Percentiles rank a stretch among this genome's conserved stretches.
phyloP scores from a whole-genome alignment of 2,329 filamentous ascomycete species.

The Aureobasidium sp. region DNA sequence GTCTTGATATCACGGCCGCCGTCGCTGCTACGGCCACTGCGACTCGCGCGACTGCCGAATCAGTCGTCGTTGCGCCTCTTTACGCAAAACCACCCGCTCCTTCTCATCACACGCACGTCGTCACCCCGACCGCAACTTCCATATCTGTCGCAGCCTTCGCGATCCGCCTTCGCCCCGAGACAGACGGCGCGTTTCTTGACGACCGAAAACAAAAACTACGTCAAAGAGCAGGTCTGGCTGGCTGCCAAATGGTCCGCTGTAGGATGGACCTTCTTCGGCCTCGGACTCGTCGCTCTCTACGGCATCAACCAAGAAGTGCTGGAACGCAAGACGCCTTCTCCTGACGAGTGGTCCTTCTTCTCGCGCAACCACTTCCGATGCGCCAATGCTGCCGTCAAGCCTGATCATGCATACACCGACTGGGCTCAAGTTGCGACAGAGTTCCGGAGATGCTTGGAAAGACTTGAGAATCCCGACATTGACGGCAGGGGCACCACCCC shows the following conservation, averaged over 20 bases:
- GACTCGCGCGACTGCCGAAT: slow-evolving; percentile 14
- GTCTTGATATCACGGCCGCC: slow-evolving; percentile 12
- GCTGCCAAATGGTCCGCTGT: slow-evolving; percentile 59
- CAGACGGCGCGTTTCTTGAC: slow-evolving; percentile 63
- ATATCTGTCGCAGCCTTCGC: slow-evolving; percentile 52
- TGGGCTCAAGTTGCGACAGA: slow-evolving; percentile 60
- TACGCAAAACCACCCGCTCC: slow-evolving; percentile 47
- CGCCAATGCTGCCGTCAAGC: slow-evolving; percentile 39
- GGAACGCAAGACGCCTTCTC: slow-evolving; percentile 70
- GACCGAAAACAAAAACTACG: slow-evolving; percentile 64
- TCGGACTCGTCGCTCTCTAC: slow-evolving; percentile 52
- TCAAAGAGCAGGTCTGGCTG: slow-evolving; percentile 61
- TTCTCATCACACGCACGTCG: slow-evolving; percentile 41
- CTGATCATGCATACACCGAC: slow-evolving; percentile 51
- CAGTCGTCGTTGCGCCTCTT: slow-evolving; percentile 38
- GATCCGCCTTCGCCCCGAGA: slow-evolving; percentile 21
- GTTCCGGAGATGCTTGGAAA: slow-evolving; percentile 49
- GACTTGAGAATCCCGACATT: slow-evolving; percentile 58
- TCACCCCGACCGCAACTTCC: slow-evolving; percentile 51
- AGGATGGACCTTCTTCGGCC: slow-evolving; percentile 54
- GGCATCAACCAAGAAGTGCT: slow-evolving; percentile 64
- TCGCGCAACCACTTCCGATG: slow-evolving; percentile 60
- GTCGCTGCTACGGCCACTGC: slow-evolving; percentile 19
- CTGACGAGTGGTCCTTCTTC: slow-evolving; percentile 68
- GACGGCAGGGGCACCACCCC: slow-evolving; percentile 49